A percentile compares a stretch with the other conserved stretches of the same genome.
Conservation (phyloP, 192 early-diverging fungal species). For the Hyaloraphidium curvatum region DNA sequence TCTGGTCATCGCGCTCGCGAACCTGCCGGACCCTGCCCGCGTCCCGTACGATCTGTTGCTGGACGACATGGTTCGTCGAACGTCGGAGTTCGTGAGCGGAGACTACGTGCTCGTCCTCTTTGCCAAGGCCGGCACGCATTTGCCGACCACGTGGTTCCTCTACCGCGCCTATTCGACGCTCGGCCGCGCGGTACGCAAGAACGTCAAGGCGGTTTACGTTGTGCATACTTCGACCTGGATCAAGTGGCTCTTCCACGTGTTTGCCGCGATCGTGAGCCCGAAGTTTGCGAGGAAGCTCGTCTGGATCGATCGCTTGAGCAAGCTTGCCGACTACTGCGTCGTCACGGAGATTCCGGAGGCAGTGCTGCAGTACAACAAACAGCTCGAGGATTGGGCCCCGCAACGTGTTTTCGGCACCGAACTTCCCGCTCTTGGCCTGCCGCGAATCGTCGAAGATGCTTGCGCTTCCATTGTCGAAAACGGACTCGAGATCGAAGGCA, state of each 20-base stretch:
- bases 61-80: too few species aligned
- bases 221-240: not conserved
- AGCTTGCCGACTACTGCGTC: not conserved
- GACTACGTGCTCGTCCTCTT: conserved; percentile 2
- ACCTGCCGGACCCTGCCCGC: not conserved
- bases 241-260: not conserved
- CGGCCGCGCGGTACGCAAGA: not conserved
- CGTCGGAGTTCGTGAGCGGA: not conserved
- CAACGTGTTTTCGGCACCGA: not conserved
- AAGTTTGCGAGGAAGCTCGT: conserved; percentile 1
- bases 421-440: not conserved
- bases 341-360: not conserved
- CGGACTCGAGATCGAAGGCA: not conserved
- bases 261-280: not conserved
- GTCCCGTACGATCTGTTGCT: not conserved
- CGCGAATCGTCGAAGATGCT: not conserved
- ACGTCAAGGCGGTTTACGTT: not conserved
- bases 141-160: not conserved
- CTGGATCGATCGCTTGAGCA: not conserved
- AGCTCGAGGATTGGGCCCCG: not conserved
- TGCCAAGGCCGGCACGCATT: not conserved
- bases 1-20: not conserved
- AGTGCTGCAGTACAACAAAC: not conserved
- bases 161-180: not conserved
- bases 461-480: too few species aligned